phyloP scores from a whole-genome alignment of 2,329 filamentous ascomycete species.

The Coleophoma crateriformis region DNA sequence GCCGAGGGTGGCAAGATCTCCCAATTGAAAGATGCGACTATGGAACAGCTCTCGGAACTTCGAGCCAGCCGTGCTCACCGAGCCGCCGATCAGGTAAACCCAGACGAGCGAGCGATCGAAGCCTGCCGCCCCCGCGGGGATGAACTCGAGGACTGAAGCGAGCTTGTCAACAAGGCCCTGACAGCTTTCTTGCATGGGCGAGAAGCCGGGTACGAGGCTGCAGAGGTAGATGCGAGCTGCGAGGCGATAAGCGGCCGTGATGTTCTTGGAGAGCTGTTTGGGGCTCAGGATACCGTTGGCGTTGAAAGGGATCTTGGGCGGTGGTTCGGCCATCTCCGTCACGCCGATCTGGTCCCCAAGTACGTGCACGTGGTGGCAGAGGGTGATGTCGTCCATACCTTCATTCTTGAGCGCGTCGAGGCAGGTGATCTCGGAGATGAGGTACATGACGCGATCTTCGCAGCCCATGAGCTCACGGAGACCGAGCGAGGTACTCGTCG shows the following conservation, averaged over 20 bases:
- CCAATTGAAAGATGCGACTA: constrained; percentile 68
- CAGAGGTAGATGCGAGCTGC: constrained; percentile 96
- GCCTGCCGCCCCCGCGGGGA: constrained; percentile 74
- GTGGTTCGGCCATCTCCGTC: constrained; percentile 62
- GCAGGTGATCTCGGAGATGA: constrained; percentile 96
- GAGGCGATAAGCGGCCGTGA: constrained; percentile 84
- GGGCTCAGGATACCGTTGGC: constrained; percentile 72
- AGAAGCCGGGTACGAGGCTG: constrained; percentile 85
- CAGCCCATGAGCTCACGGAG: constrained; percentile 95
- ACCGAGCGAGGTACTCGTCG: constrained; percentile 55
- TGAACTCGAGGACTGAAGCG: constrained; percentile 68
- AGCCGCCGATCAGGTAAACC: constrained; percentile 86
- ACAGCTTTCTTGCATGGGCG: constrained; percentile 67
- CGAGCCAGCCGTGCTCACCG: constrained; percentile 66
- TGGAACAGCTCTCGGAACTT: constrained; percentile 73
- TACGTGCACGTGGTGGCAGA: constrained; percentile 86
- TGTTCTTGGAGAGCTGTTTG: constrained; percentile 79
- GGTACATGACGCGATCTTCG: constrained; percentile 94
- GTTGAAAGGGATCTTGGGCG: constrained; percentile 55
- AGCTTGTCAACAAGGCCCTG: constrained; percentile 74
- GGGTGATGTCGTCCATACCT: constrained; percentile 77
- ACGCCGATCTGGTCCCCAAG: constrained; percentile 81
- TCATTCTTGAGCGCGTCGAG: constrained; percentile 82
- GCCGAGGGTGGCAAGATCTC: constrained; percentile 72
- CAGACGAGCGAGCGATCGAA: constrained; percentile 90